These are phyloP conservation scores for Chondrostereum purpureum DNA, from an alignment of 1,284 basidiomycete genomes.

Conservation along the genomic window DNA sequence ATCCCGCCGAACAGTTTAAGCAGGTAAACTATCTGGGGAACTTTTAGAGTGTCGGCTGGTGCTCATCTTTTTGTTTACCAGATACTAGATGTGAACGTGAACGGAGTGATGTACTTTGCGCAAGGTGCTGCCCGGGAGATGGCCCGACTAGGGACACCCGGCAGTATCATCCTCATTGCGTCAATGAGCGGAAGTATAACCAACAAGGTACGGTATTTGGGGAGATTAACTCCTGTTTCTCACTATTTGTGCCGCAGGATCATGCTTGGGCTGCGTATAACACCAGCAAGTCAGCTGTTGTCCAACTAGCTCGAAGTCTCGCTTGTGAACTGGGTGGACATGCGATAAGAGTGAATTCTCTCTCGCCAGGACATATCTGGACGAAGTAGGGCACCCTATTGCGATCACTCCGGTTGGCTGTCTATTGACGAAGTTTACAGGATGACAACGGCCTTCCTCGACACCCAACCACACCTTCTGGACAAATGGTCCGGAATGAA, in stretches of 20 bases:
- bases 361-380: conserved; percentile 73
- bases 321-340: conserved; percentile 74
- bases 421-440: conserved; percentile 24
- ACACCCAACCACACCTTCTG: conserved; percentile 60
- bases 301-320: conserved; percentile 80
- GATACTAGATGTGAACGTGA: conserved; percentile 73
- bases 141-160: conserved; percentile 61
- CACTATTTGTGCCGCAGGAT: conserved; percentile 34
- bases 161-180: conserved; percentile 79
- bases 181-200: conserved; percentile 86
- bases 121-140: conserved; percentile 77
- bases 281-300: conserved; percentile 73
- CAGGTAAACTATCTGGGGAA: too few species aligned
- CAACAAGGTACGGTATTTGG: conserved; percentile 49
- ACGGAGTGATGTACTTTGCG: conserved; percentile 72
- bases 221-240: conserved; percentile 11
- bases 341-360: conserved; percentile 70
- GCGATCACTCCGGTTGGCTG: too few species aligned
- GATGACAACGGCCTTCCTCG: conserved; percentile 76
- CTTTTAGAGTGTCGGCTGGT: too few species aligned
- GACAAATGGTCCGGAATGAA: conserved; percentile 72
- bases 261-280: conserved; percentile 79
- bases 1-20: conserved; percentile 64
- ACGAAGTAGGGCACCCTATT: conserved; percentile 46
- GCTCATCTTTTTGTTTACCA: conserved; percentile 19